Evolutionary conservation across 768 basidiomycete species (phyloP), one percentile per base, ranked within the genome.

Genomic region (Podaxis mareebaensis): DNA sequence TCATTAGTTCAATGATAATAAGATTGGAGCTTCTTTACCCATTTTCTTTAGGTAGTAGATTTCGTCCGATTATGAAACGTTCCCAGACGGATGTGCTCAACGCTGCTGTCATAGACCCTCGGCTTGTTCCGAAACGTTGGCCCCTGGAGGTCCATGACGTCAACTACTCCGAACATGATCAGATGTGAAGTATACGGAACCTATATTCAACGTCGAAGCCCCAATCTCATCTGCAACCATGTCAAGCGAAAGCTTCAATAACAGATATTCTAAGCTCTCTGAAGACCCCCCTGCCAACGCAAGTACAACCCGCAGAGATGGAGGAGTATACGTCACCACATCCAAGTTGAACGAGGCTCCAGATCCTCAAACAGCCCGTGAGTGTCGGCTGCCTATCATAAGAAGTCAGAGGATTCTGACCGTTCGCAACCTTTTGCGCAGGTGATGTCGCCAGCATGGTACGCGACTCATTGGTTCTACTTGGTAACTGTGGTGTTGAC

Each of bases 261-360:
- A 59, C 33, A 48, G 46, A 59, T 49, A n/a, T 48, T 59, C 58
- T 26, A 24, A 58, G 7, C 24, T 58, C 17, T n/a, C 57, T 20
- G 58, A 48, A n/a, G 58, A 59, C 8, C 17, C 20, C 0, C 20
- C 44, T 20, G 3, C 33, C 5, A 48, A 20, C 3, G 38, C 3
- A 2, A 46, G 30, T 5, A 49, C 33, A 17, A 13, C 17, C 44
- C 28, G 33, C 10, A 17, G 11, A n/a, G 58, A 59, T 12, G 46
- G 26, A n/a, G 42, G 24, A 36, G 38, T 22, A 11, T 36, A 55
- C 4, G 20, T 55, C 3, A 24, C 54, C 8, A 22, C 33, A 38
- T 20, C 20, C 36, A 51, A 59, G 28, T 51, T 49, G 15, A 59
- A 48, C 20, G 20, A 48, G 3, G n/a, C 49, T 38, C 58, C 58